Base-by-base conservation (phyloP, 2,329 filamentous ascomycete genomes). In the Neofusicoccum sp. region DNA sequence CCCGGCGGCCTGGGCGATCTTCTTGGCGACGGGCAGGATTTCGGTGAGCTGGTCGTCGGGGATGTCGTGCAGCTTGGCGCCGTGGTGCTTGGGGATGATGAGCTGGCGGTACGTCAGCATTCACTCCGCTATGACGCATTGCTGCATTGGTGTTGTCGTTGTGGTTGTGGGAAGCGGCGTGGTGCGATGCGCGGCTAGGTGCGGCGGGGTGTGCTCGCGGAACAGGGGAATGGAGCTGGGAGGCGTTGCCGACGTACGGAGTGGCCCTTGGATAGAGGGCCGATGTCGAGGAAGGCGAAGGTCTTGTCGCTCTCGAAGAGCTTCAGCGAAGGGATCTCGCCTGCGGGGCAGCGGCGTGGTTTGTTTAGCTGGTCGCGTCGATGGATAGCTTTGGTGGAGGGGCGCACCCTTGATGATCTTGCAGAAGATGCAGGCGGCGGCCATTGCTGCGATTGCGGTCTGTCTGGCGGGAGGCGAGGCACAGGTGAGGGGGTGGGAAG, bases 311-410 rank as follows among this genome's bases (percentile, higher is more conserved):
- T 95, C 79, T 99, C 95, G 73, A 91, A 93, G 78, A 99, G 87
- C 84, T 97, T 99, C 82, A 98, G 89, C 68, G 87, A 93, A 51
- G 95, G 95, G 75, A 99, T 97, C 64, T 98, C 93, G 66, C 93
- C 93, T 97, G 69, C 63, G 33, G 30, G 14, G 45, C 16, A 9
- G 26, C 9, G 34, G 12, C 33, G 20, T 12, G 11, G 44, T 60
- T 51, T 65, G 63, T 43, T 61, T 41, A n/a, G 26, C 38, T 26
- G 24, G n/a, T n/a, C n/a, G n/a, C n/a, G n/a, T 12, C 26, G n/a
- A 12, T 47, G 56, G 28, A 49, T 9, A 9, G 58, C 28, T 40
- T 16, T 57, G 24, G 34, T n/a, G 30, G 49, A 7, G 16, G 43
- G 40, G n/a, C 28, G 9, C 76, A 85, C 93, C 93, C 84, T 96